Conservation (phyloP, 495 filamentous ascomycete genomes). For the Staphylotrichum tortipilum region DNA sequence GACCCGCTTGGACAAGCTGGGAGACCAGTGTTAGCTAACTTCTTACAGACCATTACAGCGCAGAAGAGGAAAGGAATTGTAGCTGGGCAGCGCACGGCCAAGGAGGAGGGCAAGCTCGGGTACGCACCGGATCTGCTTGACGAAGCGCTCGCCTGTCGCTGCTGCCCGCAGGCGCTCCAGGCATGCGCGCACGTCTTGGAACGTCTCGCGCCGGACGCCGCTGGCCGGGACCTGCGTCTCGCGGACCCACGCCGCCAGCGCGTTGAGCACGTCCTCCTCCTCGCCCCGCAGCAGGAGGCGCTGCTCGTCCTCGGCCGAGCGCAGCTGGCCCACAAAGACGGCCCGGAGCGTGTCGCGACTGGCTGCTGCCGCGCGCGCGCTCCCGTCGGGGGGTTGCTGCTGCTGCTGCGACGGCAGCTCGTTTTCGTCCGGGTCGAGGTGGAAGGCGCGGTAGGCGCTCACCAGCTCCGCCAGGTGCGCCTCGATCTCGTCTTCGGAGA, state of each 20-base stretch:
- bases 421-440: conserved; percentile 6
- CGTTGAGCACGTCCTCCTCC: conserved; percentile 18
- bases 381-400: no score
- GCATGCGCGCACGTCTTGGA: conserved; percentile 3
- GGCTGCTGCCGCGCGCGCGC: no score
- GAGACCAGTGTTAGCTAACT: neutral
- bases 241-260: conserved; percentile 10
- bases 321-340: conserved; percentile 13
- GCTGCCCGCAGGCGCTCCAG: neutral
- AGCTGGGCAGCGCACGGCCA: no score
- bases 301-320: conserved; percentile 7
- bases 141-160: no score
- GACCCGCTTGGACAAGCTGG: neutral
- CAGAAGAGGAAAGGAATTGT: neutral
- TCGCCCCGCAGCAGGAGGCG: conserved; percentile 15
- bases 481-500: conserved; percentile 21
- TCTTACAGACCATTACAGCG: no score
- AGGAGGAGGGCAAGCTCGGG: no score
- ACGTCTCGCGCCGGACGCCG: neutral
- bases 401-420: neutral
- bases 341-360: conserved; percentile 16
- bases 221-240: neutral
- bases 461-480: conserved; percentile 18
- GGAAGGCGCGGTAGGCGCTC: conserved; percentile 17
- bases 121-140: no score